A percentile compares a stretch with the other conserved stretches of the same genome.
These are phyloP conservation scores for Heliosperma pusillum DNA, from an alignment of 148 eudicot genomes.

Conservation along the genomic window DNA sequence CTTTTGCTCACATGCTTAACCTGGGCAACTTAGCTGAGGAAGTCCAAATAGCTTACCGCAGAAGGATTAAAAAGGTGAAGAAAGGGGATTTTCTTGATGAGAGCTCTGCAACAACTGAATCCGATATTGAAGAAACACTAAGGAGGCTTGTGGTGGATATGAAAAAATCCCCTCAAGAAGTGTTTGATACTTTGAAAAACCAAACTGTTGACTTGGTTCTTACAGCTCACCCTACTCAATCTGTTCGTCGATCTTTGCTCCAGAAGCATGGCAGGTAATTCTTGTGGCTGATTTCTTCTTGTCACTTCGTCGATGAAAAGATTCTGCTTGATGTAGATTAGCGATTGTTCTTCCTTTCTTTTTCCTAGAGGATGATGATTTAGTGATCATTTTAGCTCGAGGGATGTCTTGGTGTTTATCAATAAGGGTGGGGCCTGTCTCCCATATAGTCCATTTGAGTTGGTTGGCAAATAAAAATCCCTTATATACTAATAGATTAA, in stretches of 20 bases:
- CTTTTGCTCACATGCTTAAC: constrained; percentile 87
- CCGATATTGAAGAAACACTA: constrained; percentile 78
- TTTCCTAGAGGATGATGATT: not conserved
- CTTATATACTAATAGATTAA: too few relatives aligned
- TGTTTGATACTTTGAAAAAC: constrained; percentile 79
- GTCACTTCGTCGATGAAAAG: not conserved
- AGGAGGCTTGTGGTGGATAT: constrained; percentile 68
- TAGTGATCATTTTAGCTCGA: not conserved
- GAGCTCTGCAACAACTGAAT: constrained; percentile 73
- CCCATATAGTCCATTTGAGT: not conserved
- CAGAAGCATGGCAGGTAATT: constrained; percentile 87
- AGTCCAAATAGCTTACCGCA: constrained; percentile 79
- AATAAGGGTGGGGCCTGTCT: not conserved
- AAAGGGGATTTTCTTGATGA: constrained; percentile 74
- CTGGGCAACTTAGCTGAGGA: constrained; percentile 88
- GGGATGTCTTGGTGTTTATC: not conserved
- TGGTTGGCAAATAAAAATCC: not conserved
- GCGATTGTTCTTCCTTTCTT: not conserved
- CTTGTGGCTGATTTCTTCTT: constrained; percentile 4
- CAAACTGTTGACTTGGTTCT: constrained; percentile 84
- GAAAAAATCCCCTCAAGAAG: constrained; percentile 74
- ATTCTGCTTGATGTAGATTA: not conserved
- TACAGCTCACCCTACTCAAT: constrained; percentile 91
- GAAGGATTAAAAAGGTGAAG: constrained; percentile 70
- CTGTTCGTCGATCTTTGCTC: constrained; percentile 89